These are phyloP conservation scores for Pseudogymnoascus sp. DNA, from an alignment of 2,329 filamentous ascomycete genomes.

Conservation along the genomic window DNA sequence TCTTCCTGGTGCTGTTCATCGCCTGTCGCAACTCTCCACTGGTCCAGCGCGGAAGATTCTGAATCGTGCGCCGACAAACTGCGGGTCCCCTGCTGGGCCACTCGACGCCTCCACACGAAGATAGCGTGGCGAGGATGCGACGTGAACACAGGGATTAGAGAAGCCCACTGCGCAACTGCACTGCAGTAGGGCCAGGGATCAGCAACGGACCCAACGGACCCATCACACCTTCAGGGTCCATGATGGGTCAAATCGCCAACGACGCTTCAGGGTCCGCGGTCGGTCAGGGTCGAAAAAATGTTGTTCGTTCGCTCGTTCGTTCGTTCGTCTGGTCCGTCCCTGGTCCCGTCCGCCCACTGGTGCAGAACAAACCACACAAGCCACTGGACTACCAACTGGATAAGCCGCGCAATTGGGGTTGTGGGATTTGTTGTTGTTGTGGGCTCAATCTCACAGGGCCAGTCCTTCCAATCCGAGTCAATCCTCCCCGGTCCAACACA, in stretches of 20 bases:
- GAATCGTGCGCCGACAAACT: neutral
- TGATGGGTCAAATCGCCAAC: too few species aligned
- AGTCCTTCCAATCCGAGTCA: neutral
- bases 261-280: too few species aligned
- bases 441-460: neutral
- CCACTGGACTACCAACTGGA: too few species aligned
- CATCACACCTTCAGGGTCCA: too few species aligned
- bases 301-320: too few species aligned
- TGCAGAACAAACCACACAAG: too few species aligned
- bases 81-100: neutral
- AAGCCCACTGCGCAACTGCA: too few species aligned
- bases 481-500: neutral
- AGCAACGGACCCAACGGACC: neutral
- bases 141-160: neutral
- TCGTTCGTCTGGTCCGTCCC: neutral
- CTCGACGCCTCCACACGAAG: neutral
- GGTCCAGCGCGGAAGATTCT: neutral
- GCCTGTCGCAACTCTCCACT: neutral
- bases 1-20: neutral
- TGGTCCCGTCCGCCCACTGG: too few species aligned
- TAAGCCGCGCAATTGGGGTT: too few species aligned
- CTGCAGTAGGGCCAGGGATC: neutral
- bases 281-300: too few species aligned
- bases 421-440: neutral
- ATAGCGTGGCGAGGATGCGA: neutral